A percentile compares a stretch with the other conserved stretches of the same genome.
phyloP scores from a whole-genome alignment of 331 rosid genomes.

The Quercus lobata region DNA sequence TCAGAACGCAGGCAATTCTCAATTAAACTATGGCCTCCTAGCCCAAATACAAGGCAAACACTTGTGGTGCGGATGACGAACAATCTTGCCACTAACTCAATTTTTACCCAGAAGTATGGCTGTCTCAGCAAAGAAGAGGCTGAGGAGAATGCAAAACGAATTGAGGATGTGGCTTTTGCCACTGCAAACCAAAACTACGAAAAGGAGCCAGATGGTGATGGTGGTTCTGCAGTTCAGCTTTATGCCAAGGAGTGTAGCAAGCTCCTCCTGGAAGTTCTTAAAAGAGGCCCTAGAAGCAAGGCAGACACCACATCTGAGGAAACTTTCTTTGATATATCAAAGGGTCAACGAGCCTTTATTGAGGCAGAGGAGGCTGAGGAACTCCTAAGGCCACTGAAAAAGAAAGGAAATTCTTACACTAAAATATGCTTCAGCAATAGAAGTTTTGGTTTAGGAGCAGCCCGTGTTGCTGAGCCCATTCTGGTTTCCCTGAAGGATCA shows the following conservation, averaged over 20 bases:
- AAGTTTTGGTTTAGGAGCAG: slow-evolving; percentile 86
- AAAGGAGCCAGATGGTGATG: slow-evolving; percentile 92
- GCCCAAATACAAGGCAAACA: slow-evolving; percentile 71
- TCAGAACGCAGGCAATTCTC: slow-evolving; percentile 61
- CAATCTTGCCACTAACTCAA: slow-evolving; percentile 66
- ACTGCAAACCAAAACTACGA: slow-evolving; percentile 63
- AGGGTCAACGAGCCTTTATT: slow-evolving; percentile 65
- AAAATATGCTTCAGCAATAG: slow-evolving; percentile 94
- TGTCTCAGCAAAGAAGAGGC: slow-evolving; percentile 69
- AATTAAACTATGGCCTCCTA: slow-evolving; percentile 93
- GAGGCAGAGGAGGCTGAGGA: slow-evolving; percentile 78
- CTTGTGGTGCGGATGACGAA: slow-evolving; percentile 76
- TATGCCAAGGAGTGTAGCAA: slow-evolving; percentile 93
- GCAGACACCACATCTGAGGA: slow-evolving; percentile 29
- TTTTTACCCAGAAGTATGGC: slow-evolving; percentile 86
- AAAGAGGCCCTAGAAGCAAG: slow-evolving; percentile 48
- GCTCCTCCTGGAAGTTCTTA: slow-evolving; percentile 77
- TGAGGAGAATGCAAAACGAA: slow-evolving; percentile 68
- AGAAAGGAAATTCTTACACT: slow-evolving; percentile 64
- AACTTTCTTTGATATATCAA: slow-evolving; percentile 76
- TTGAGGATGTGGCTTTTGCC: slow-evolving; percentile 75
- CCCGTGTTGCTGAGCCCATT: slow-evolving; percentile 69
- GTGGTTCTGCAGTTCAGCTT: slow-evolving; percentile 94
- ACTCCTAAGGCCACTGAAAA: slow-evolving; percentile 66
- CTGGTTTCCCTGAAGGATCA: slow-evolving; percentile 68